Evolutionary conservation across 2,329 filamentous ascomycete genomes (phyloP).

Genomic region (Aspergillus jensenii): DNA sequence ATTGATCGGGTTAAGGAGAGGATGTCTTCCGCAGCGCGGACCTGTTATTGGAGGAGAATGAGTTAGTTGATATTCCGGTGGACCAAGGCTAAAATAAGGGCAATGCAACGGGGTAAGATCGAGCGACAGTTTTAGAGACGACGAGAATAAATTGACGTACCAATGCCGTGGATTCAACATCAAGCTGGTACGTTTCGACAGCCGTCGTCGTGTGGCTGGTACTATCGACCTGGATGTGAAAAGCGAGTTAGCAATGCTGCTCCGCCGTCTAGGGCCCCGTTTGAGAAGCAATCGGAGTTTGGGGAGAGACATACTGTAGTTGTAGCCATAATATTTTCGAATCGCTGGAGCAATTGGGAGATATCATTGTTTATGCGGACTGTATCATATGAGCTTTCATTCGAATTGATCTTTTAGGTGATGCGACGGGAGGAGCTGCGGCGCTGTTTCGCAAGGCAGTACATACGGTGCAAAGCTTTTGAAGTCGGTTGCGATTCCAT

Average conservation of each 20-base stretch:
- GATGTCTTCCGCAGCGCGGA: conserved; percentile 63
- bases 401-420: not conserved
- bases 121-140: no score
- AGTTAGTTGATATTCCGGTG: no score
- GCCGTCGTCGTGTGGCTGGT: conserved; percentile 57
- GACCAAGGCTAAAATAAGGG: no score
- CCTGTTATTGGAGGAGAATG: conserved; percentile 34
- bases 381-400: conserved; percentile 16
- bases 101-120: no score
- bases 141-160: conserved; percentile 36
- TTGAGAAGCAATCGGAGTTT: not conserved
- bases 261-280: no score
- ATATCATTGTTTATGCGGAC: conserved; percentile 47
- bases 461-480: conserved; percentile 19
- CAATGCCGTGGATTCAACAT: conserved; percentile 59
- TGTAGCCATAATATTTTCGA: conserved; percentile 56
- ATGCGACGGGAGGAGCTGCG: not conserved
- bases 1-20: conserved; percentile 60
- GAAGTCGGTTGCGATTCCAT: conserved; percentile 35
- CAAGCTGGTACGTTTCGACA: conserved; percentile 58
- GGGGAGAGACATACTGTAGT: conserved; percentile 43
- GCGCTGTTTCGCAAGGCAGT: not conserved
- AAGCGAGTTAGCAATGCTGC: not conserved
- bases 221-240: conserved; percentile 43
- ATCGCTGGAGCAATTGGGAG: conserved; percentile 51